Conservation (phyloP, 345 rosid species). For the Excoecaria agallocha region DNA sequence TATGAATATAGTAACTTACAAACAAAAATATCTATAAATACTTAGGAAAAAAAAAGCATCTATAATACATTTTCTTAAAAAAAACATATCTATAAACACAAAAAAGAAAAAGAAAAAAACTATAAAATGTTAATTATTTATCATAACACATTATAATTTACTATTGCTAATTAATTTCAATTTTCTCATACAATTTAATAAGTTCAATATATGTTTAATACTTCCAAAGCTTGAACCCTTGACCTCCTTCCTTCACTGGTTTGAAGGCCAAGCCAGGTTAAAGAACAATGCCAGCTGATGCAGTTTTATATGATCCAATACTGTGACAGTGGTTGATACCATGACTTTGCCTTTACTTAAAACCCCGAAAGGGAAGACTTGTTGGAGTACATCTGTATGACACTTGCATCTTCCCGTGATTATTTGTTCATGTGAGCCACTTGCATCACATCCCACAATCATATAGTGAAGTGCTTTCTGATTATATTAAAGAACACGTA, state of each 20-base stretch:
- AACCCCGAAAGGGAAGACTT: not conserved
- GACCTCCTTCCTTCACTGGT: no score
- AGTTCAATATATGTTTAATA: not conserved
- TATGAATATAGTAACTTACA: no score
- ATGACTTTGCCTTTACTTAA: not conserved
- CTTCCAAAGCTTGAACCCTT: no score
- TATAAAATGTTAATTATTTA: no score
- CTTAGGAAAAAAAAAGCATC: no score
- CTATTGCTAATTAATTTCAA: no score
- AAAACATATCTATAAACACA: no score
- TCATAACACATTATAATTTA: no score
- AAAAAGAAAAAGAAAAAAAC: no score
- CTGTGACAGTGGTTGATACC: not conserved
- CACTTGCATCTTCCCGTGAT: not conserved
- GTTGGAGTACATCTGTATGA: not conserved
- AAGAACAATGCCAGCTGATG: not conserved
- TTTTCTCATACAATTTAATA: no score
- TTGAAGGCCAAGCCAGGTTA: not conserved
- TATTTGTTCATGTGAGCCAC: not conserved
- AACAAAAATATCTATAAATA: no score
- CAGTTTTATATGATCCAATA: not conserved
- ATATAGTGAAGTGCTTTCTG: not conserved
- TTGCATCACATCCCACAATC: not conserved
- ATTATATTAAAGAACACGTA: not conserved
- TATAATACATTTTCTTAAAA: no score